Percentiles rank a stretch among this genome's conserved stretches.
phyloP scores from a whole-genome alignment of 352 stramenopile genomes.

The Plasmopara halstedii region DNA sequence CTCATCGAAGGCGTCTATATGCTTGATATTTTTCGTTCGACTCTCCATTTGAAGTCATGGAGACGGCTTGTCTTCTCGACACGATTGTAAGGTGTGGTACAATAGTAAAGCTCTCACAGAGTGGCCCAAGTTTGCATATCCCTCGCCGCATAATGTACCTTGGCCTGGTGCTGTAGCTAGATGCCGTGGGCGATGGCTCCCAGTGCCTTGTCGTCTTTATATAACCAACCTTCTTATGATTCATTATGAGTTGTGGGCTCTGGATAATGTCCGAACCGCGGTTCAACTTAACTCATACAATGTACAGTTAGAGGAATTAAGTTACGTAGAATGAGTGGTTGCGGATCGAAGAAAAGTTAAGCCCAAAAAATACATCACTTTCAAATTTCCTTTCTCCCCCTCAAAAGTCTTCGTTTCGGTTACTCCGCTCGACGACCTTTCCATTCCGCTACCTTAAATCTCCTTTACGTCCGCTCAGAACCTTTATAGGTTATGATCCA shows the following conservation, averaged over 20 bases:
- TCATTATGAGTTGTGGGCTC: not conserved
- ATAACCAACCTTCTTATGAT: too few relatives aligned
- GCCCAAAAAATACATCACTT: not conserved
- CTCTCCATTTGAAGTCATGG: too few relatives aligned
- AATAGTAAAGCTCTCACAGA: too few relatives aligned
- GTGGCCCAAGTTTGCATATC: too few relatives aligned
- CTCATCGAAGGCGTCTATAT: too few relatives aligned
- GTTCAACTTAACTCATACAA: not conserved
- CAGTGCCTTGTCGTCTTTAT: too few relatives aligned
- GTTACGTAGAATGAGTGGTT: not conserved
- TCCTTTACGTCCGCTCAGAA: not conserved
- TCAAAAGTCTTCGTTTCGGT: not conserved
- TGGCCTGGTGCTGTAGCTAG: too few relatives aligned
- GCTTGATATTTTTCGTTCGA: too few relatives aligned
- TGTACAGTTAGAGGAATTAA: not conserved
- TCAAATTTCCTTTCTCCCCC: not conserved
- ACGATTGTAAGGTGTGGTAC: too few relatives aligned
- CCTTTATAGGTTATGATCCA: conserved; percentile 8
- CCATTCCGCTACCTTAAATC: not conserved
- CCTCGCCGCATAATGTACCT: too few relatives aligned
- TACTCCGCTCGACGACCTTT: not conserved
- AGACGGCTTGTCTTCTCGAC: too few relatives aligned
- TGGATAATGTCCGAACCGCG: not conserved
- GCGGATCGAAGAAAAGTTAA: not conserved
- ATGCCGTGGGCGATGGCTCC: too few relatives aligned